These are phyloP conservation scores for Apiotrichum gamsii DNA, from an alignment of 1,284 basidiomycete genomes.

Conservation along the genomic window DNA sequence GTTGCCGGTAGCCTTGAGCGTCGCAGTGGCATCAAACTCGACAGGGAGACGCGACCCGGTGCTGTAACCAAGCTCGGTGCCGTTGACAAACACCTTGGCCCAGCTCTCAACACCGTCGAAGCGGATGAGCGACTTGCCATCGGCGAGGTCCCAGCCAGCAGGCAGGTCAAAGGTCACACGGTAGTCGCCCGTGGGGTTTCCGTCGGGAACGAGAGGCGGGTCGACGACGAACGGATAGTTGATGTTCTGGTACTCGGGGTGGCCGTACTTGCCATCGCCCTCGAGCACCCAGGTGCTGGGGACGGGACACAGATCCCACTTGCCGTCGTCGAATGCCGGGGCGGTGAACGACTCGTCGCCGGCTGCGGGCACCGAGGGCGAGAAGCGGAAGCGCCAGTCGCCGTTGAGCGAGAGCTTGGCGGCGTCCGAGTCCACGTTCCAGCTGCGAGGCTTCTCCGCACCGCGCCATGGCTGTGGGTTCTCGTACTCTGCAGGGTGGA, in stretches of 20 bases:
- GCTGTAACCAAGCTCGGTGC: slow-evolving; percentile 13
- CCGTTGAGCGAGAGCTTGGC: slow-evolving; percentile 15
- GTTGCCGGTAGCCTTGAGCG: not conserved
- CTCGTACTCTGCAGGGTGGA: slow-evolving; percentile 13
- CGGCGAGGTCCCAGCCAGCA: slow-evolving; percentile 1
- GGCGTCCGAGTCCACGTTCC: slow-evolving; percentile 5
- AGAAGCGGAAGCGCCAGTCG: slow-evolving; percentile 18
- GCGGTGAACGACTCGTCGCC: slow-evolving; percentile 10
- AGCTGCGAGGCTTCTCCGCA: slow-evolving; percentile 8
- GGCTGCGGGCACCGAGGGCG: slow-evolving; percentile 2
- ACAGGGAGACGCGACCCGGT: slow-evolving; percentile 16
- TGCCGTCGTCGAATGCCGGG: slow-evolving; percentile 1
- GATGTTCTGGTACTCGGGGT: slow-evolving; percentile 13
- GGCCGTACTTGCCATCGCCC: slow-evolving; percentile 10
- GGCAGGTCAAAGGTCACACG: slow-evolving; percentile 7
- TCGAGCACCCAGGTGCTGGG: slow-evolving; percentile 14
- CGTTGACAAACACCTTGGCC: slow-evolving; percentile 26
- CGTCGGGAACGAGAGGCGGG: slow-evolving; percentile 13
- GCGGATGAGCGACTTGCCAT: slow-evolving; percentile 8
- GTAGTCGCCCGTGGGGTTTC: slow-evolving; percentile 16
- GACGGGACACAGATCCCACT: slow-evolving; percentile 7
- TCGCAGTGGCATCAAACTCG: slow-evolving; percentile 21
- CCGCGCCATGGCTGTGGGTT: slow-evolving; percentile 2
- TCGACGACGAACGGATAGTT: slow-evolving; percentile 13
- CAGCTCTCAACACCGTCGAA: slow-evolving; percentile 28